Percentiles rank a stretch among this genome's conserved stretches.
phyloP scores from a whole-genome alignment of 2,329 filamentous ascomycete genomes.

The Zymoseptoria pseudotritici region DNA sequence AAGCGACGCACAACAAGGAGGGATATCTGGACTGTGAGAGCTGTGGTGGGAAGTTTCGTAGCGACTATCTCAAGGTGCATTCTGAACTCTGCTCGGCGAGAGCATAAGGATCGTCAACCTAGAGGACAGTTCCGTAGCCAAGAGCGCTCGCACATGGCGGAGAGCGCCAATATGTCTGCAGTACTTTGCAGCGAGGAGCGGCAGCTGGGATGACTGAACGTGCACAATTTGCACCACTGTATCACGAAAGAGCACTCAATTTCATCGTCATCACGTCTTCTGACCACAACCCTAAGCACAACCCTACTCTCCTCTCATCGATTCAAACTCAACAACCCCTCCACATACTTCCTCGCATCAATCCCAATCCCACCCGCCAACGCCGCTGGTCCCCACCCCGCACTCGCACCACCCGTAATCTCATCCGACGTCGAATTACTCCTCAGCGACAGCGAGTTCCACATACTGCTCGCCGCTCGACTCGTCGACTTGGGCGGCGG shows the following conservation, averaged over 20 bases:
- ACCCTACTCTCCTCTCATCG: slow-evolving; percentile 22
- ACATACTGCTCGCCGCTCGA: slow-evolving; percentile 26
- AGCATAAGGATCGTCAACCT: too few species aligned
- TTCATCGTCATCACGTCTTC: too few species aligned
- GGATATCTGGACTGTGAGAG: background rate
- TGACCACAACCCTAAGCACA: background rate
- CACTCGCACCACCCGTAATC: slow-evolving; percentile 15
- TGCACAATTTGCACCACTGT: too few species aligned
- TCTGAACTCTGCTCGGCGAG: too few species aligned
- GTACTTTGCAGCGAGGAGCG: too few species aligned
- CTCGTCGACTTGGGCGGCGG: slow-evolving; percentile 8
- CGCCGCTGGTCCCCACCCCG: slow-evolving; percentile 36
- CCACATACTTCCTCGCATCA: slow-evolving; percentile 68
- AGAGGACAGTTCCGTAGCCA: too few species aligned
- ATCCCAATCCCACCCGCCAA: slow-evolving; percentile 68
- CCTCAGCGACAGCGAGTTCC: slow-evolving; percentile 19
- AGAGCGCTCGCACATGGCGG: too few species aligned
- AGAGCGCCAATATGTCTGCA: too few species aligned
- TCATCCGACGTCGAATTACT: slow-evolving; percentile 13
- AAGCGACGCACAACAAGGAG: background rate
- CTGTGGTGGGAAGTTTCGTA: background rate
- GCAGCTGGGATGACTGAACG: too few species aligned
- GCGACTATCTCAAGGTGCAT: background rate
- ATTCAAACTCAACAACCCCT: slow-evolving; percentile 60
- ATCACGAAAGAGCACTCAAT: too few species aligned